Evolutionary conservation across 2,329 filamentous ascomycete genomes (phyloP).

Genomic region (Cadophora sp.): DNA sequence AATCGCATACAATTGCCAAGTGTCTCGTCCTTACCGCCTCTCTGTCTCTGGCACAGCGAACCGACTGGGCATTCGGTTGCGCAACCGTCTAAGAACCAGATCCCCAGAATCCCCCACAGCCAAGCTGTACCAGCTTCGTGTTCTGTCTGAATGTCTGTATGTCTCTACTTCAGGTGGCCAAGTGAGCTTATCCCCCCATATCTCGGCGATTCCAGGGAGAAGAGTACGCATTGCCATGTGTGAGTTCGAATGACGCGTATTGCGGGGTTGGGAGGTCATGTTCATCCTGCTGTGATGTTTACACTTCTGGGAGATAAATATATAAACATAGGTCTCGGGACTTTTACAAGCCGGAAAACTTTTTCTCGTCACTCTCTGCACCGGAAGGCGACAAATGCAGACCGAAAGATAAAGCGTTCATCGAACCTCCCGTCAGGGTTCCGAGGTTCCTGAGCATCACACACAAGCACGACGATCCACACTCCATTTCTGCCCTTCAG

Average conservation of each 20-base stretch:
- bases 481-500: not conserved
- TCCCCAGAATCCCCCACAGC: not conserved
- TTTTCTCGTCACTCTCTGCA: too few relatives aligned
- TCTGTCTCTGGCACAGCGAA: not conserved
- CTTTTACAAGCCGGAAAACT: too few relatives aligned
- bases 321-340: too few relatives aligned
- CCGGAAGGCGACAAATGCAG: not conserved
- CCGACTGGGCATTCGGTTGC: not conserved
- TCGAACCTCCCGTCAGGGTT: not conserved
- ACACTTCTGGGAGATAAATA: too few relatives aligned
- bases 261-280: not conserved
- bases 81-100: not conserved
- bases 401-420: not conserved
- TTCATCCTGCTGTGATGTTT: not conserved
- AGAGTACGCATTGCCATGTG: not conserved
- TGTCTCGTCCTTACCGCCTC: not conserved
- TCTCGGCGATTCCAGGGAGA: not conserved
- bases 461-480: not conserved
- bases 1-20: not conserved
- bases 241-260: not conserved
- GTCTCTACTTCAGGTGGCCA: constrained; percentile 6
- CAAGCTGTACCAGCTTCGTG: constrained; percentile 1
- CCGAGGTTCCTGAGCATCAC: not conserved
- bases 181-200: not conserved
- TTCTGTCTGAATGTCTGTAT: not conserved